Base-by-base conservation (phyloP, 1,284 basidiomycete species). In the Coniferiporia weirii region DNA sequence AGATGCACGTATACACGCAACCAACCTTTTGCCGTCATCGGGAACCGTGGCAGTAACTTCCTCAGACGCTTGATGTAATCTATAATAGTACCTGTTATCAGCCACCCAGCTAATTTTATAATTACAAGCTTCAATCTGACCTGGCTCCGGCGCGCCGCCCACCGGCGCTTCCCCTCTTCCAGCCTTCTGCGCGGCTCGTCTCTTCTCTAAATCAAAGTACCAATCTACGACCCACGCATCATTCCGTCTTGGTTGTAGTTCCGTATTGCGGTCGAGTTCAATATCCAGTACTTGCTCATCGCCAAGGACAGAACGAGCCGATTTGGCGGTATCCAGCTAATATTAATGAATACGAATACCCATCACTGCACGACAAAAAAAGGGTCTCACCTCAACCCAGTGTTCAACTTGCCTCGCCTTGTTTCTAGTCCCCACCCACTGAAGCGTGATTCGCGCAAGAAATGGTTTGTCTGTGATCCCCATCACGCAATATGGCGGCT, bases 271-370 rank as follows among this genome's bases (percentile, higher is more conserved):
- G 65, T 89, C 83, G 12, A 91, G 77, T 63, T 89, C 87, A 19
- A 89, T 72, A 65, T 91, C 88, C 43, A 87, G 71, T 15, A 89
- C 74, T 65, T 91, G 87, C 64, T 89, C 84, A 57, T 86, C 85
- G 3, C 88, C 87, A 1, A 79, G 66, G 4, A 77, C 76, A 4
- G 82, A 75, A 27, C 72, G 70, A n/a, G 67, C 61, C 27, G 73
- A 72, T 57, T 76, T 80, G 27, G 81, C 69, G 43, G 77, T 77
- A 69, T 89, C 87, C 56, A 90, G 73, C 87, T 90, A 53, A 32
- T 57, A 8, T 60, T 59, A 48, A 19, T 38, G 46, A 43, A 43
- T n/a, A 50, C 13, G 27, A 27, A 20, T 32, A n/a, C n/a, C 64
- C 47, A 63, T 13, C 9, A 10, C 19, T 36, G 15, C 12, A 12